Evolutionary conservation across 495 filamentous ascomycete species (phyloP).

Genomic region (Penicillium daleae): DNA sequence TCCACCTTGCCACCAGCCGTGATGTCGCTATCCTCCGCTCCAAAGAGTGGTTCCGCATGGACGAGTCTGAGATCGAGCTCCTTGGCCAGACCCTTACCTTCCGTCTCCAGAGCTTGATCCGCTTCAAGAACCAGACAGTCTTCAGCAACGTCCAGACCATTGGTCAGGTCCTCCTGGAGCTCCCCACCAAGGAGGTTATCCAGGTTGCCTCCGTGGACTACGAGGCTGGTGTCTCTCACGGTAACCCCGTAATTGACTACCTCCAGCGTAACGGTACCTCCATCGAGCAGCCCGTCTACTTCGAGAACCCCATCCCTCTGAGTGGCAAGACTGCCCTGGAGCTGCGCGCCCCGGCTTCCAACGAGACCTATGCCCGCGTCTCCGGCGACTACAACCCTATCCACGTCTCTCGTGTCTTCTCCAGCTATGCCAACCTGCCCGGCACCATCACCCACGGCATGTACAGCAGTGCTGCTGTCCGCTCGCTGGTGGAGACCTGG

Average conservation of each 20-base stretch:
- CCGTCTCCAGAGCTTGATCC: conserved; percentile 86
- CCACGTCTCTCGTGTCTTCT: conserved; percentile 95
- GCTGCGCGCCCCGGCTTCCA: conserved; percentile 90
- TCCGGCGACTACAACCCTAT: conserved; percentile 99
- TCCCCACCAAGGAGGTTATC: conserved; percentile 97
- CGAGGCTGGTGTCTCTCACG: conserved; percentile 83
- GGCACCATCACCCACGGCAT: conserved; percentile 99
- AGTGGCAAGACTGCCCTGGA: conserved; percentile 87
- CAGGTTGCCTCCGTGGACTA: conserved; percentile 96
- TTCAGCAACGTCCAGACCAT: conserved; percentile 92
- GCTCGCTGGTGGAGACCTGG: conserved; percentile 98
- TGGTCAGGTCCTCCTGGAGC: conserved; percentile 89
- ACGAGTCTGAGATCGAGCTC: conserved; percentile 78
- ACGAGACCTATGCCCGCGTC: conserved; percentile 96
- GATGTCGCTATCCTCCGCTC: conserved; percentile 92
- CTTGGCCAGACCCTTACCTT: conserved; percentile 93
- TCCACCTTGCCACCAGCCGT: conserved; percentile 81
- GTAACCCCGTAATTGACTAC: conserved; percentile 96
- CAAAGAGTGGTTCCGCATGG: conserved; percentile 95
- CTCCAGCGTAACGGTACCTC: conserved; percentile 88
- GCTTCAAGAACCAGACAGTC: conserved; percentile 92
- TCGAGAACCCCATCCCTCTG: conserved; percentile 95
- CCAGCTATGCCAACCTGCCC: conserved; percentile 89
- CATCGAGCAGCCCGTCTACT: conserved; percentile 95
- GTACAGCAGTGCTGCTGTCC: conserved; percentile 98